Evolutionary conservation across 345 rosid genomes (phyloP), one percentile per base, ranked within the genome.

Genomic region (Populus tremula): DNA sequence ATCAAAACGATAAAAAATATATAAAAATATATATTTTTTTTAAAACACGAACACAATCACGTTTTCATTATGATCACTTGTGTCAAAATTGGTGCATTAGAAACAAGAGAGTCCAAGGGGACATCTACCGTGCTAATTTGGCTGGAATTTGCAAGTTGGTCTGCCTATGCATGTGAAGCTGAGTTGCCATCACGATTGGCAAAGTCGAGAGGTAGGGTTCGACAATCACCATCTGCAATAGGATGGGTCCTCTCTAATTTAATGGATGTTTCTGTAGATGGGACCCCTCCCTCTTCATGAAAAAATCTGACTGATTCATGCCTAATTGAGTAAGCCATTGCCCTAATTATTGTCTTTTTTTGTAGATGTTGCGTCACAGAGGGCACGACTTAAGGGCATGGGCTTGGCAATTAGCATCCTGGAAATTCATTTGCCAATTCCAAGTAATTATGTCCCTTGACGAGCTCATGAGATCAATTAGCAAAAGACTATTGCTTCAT

Each of bases 121-220:
- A 69, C 74, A 68, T 25, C 39, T 1, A 1, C 29, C 73, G 20
- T 23, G 75, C 67, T 25, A 18, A 6, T 36, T 70, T 35, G 63
- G 78, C 43, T 61, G 82, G 45, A 70, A 63, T 5, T 14, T 29
- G 54, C 5, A 4, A 43, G 2, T 9, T 20, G 17, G 17, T 27
- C 20, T 10, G 20, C n/a, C 56, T 27, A 38, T 25, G 63, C 73
- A 54, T 49, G 69, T 66, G 73, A 64, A 50, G 73, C 69, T 56
- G 68, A 76, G 70, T 41, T 65, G 63, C 39, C 16, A 23, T 71
- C 73, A 27, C 35, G 54, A 45, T 13, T 23, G 14, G 66, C 69
- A 17, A 63, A 23, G 17, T 20, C 4, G 1, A 16, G 8, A 49
- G n/a, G 35, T 23, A 41, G 53, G 76, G 72, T 20, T 67, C 1